Evolutionary conservation across 129 eudicot genomes (phyloP).

Genomic region (Dittrichia graveolens): DNA sequence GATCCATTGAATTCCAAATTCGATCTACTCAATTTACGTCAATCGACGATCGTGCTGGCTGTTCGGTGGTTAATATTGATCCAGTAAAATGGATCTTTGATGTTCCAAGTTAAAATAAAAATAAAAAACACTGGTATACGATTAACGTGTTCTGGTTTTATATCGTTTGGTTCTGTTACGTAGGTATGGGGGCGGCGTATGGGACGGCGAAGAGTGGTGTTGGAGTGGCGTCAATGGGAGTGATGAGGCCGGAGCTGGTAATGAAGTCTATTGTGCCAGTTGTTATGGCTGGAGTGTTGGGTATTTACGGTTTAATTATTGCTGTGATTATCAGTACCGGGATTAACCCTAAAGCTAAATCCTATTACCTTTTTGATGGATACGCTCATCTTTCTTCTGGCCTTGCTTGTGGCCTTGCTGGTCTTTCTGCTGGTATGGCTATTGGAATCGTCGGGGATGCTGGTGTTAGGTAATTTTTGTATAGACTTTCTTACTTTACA

Average conservation of each 20-base stretch:
- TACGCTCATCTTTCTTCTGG: constrained; percentile 86
- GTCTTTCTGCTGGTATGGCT: constrained; percentile 89
- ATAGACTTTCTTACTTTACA: background rate
- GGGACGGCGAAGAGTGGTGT: constrained; percentile 95
- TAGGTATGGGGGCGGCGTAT: constrained; percentile 93
- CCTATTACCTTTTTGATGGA: constrained; percentile 74
- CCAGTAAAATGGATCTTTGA: constrained; percentile 10
- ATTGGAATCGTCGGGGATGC: constrained; percentile 87
- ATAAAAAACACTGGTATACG: constrained; percentile 4
- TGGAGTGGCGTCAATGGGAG: constrained; percentile 92
- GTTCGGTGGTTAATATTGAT: background rate
- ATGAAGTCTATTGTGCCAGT: constrained; percentile 91
- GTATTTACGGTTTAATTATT: constrained; percentile 79
- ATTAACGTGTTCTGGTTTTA: background rate
- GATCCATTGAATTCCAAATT: constrained; percentile 7
- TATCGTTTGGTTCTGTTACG: background rate
- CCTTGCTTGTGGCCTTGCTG: constrained; percentile 87
- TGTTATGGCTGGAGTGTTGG: constrained; percentile 92
- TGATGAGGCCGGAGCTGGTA: constrained; percentile 87
- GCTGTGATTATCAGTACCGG: constrained; percentile 90
- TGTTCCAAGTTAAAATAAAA: background rate
- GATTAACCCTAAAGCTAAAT: constrained; percentile 82
- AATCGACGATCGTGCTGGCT: background rate
- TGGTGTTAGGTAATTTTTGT: constrained; percentile 55
- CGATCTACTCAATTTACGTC: constrained; percentile 19